phyloP scores from a whole-genome alignment of 2,329 filamentous ascomycete genomes.

The Colletotrichum falcatum region DNA sequence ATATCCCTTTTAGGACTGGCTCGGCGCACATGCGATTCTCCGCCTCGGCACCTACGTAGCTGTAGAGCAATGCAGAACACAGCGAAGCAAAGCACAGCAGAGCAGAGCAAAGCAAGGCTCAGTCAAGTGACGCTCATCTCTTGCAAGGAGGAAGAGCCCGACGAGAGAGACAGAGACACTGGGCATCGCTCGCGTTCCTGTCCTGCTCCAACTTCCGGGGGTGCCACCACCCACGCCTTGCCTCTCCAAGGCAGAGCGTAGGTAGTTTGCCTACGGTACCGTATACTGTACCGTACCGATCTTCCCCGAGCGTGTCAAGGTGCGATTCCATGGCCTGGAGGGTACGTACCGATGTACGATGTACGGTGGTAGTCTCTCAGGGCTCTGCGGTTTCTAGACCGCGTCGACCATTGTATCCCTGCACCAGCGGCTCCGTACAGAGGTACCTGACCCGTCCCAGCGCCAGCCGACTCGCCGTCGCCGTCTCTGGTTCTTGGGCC shows the following conservation, averaged over 20 bases:
- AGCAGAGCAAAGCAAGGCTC: not conserved
- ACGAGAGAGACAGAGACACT: not conserved
- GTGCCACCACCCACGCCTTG: slow-evolving; percentile 18
- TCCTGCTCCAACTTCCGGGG: slow-evolving; percentile 3
- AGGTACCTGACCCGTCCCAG: slow-evolving; percentile 3
- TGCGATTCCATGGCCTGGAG: no score
- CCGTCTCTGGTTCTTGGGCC: slow-evolving; percentile 1
- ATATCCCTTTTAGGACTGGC: slow-evolving; percentile 23
- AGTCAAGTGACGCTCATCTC: not conserved
- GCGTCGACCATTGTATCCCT: slow-evolving; percentile 9
- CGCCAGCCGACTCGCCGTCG: not conserved
- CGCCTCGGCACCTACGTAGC: not conserved
- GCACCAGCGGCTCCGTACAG: not conserved
- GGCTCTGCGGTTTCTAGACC: slow-evolving; percentile 21
- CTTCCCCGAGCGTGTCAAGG: slow-evolving; percentile 26
- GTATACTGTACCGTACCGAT: no score
- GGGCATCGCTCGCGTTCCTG: slow-evolving; percentile 13
- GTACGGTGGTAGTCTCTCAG: not conserved
- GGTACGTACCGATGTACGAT: not conserved
- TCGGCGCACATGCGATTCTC: not conserved
- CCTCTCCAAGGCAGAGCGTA: slow-evolving; percentile 23
- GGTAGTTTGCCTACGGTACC: no score
- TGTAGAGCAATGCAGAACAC: not conserved
- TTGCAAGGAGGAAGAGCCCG: not conserved
- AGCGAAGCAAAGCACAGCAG: not conserved